A percentile compares a stretch with the other conserved stretches of the same genome.
phyloP scores from a whole-genome alignment of 208 protist species.

The Trypanosomatidae sp. region DNA sequence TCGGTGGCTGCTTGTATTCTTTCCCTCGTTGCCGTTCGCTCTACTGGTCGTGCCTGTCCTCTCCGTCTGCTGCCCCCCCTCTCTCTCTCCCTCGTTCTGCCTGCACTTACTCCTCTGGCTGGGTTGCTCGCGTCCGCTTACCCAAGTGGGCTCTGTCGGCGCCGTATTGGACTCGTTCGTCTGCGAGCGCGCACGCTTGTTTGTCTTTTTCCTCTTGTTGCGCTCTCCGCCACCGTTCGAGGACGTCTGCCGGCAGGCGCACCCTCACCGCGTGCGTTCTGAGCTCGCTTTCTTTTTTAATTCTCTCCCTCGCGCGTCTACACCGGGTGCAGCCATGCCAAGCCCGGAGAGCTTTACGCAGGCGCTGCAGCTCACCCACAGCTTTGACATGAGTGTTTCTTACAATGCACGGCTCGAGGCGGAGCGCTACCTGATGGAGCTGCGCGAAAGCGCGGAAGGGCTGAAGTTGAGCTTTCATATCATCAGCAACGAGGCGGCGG shows the following conservation, averaged over 20 bases:
- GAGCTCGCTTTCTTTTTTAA: not conserved
- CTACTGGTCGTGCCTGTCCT: not conserved
- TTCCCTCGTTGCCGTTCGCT: not conserved
- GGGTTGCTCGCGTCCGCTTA: not conserved
- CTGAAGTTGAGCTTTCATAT: conserved; percentile 74
- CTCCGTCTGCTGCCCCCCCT: not conserved
- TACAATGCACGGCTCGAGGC: conserved; percentile 43
- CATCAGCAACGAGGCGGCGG: conserved; percentile 61
- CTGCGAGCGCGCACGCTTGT: not conserved
- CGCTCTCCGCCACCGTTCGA: not conserved
- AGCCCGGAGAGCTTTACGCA: conserved; percentile 51
- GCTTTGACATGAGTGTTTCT: conserved; percentile 35
- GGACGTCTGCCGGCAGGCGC: not conserved
- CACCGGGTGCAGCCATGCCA: conserved; percentile 4
- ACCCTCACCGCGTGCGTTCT: not conserved
- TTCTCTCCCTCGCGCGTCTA: not conserved
- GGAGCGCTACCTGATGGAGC: conserved; percentile 71
- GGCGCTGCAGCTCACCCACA: conserved; percentile 70
- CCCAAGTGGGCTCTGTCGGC: not conserved
- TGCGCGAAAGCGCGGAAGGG: conserved; percentile 57
- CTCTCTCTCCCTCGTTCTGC: not conserved
- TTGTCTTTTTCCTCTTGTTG: conserved; percentile 4
- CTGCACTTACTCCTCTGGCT: not conserved
- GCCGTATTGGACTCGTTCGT: not conserved
- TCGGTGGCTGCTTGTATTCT: not conserved